Evolutionary conservation across 208 protist genomes (phyloP), one percentile per base, ranked within the genome.

Genomic region (Naegleria lovaniensis): DNA sequence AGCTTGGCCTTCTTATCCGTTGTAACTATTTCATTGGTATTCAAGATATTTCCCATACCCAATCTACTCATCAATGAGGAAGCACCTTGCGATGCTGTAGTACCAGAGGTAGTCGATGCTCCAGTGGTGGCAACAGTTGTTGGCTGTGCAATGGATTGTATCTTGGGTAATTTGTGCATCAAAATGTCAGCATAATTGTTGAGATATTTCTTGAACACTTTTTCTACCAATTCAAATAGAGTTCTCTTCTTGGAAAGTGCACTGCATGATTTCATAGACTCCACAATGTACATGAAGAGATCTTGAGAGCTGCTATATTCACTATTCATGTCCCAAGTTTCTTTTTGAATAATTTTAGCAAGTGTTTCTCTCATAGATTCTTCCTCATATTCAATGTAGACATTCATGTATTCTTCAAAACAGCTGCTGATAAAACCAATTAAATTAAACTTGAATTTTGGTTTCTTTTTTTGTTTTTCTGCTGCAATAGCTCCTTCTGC

Each of bases 381-480:
- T 59, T 93, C 93, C 48, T 94, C 93, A 52, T 93, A 76, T 43
- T 90, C 25, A 83, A 96, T 92, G 92, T 96, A 97, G 0, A 94
- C 83, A 85, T 92, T 93, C 75, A 97, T 94, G 91, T 95, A 96
- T 48, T 93, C 92, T 67, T 94, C 96, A 94, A 94, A 97, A 67
- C 48, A 97, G 88, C 22, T 95, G 91, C 93, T 98, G 92, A 92
- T 96, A 90, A 87, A 97, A 92, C 41, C 96, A 93, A 91, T 97
- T 93, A 85, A 94, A 89, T 96, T 97, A 95, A 91, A 97, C 89
- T 92, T 95, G 93, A 89, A 96, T 94, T 58, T 97, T 95, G 91
- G 84, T 33, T 39, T 52, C 33, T 51, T 38, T 5, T 58, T 0
- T 43, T 25, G 33, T 52, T 89, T 90, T n/a, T 58, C 36, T 40